Evolutionary conservation across 768 basidiomycete species (phyloP), one percentile per base, ranked within the genome.

Genomic region (Lactifluus echinatus): DNA sequence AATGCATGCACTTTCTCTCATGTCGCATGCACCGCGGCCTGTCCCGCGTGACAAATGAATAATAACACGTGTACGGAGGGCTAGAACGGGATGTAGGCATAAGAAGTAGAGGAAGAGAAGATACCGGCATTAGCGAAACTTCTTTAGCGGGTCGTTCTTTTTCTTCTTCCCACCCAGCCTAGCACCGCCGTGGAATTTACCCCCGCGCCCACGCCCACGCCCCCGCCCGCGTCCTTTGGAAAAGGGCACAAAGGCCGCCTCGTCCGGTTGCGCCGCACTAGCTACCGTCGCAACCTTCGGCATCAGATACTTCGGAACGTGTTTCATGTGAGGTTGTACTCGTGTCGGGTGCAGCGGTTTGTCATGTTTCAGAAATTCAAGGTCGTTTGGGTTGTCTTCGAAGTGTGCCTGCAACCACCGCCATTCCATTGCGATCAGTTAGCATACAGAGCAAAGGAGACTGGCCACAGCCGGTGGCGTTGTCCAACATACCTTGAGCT

Each of bases 271-370:
- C 4, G 67, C 67, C 8, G 36, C 21, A 7, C 53, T 52, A 51
- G 74, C 77, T 2, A 86, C 82, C 8, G 85, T 74, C 23, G 85
- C 83, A 47, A 90, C 86, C 28, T 82, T 82, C 2, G 95, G 94
- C 60, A 96, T 76, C 26, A 98, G 76, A 68, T 99, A 99, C 54
- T 84, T 86, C 1, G 95, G 96, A 4, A 98, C 83, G 70, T 94
- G 89, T 70, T 95, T 97, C 84, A 98, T 89, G 69, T 98, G 94
- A 1, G 92, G 73, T 68, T 96, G 94, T 11, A 94, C 77, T 45
- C 93, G 79, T 26, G 87, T 85, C 0, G 94, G 93, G 65, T 95
- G 91, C 4, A 97, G 75, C 5, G 94, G 89, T 64, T 93, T 92
- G 71, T 99, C 96, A 70, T 98, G 96, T 2, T 91, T 83, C 44